phyloP scores from a whole-genome alignment of 2,329 filamentous ascomycete species.

The Rachicladosporium sp. region DNA sequence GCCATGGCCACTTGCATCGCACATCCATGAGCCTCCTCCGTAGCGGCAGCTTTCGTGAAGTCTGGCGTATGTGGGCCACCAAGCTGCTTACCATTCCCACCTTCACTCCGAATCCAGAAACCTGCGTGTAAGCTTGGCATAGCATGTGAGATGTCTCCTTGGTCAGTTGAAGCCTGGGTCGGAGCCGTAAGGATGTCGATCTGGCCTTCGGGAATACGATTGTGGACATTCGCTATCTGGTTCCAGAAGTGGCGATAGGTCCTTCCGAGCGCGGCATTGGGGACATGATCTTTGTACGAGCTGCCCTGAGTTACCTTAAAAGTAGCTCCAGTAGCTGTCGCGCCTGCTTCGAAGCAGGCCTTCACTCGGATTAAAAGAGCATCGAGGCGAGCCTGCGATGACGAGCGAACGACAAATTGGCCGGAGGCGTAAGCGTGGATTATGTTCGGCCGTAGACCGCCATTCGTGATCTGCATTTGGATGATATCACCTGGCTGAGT shows the following conservation, averaged over 20 bases:
- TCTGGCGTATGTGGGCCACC: constrained; percentile 30
- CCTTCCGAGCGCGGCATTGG: constrained; percentile 36
- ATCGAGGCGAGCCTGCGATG: constrained; percentile 17
- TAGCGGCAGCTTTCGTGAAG: constrained; percentile 26
- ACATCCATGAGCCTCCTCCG: constrained; percentile 20
- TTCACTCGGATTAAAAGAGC: constrained; percentile 21
- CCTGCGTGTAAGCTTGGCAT: constrained; percentile 43
- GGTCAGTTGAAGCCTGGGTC: constrained; percentile 46
- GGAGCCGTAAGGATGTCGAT: constrained; percentile 30
- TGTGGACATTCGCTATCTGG: constrained; percentile 11
- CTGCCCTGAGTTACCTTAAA: constrained; percentile 31
- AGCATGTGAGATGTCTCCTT: constrained; percentile 46
- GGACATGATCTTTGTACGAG: constrained; percentile 44
- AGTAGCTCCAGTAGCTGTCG: constrained; percentile 16
- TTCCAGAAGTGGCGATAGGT: constrained; percentile 19
- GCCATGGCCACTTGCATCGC: constrained; percentile 20
- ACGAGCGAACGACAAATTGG: constrained; percentile 26
- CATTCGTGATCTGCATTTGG: constrained; percentile 21
- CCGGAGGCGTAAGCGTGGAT: constrained; percentile 29
- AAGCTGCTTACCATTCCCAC: constrained; percentile 16
- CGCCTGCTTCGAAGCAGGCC: constrained; percentile 36
- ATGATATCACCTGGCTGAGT: constrained; percentile 29
- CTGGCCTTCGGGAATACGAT: constrained; percentile 24
- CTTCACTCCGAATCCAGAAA: constrained; percentile 34
- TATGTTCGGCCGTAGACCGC: constrained; percentile 23